These are phyloP conservation scores for Handroanthus guayacan DNA, from an alignment of 257 asterid species.

Conservation along the genomic window DNA sequence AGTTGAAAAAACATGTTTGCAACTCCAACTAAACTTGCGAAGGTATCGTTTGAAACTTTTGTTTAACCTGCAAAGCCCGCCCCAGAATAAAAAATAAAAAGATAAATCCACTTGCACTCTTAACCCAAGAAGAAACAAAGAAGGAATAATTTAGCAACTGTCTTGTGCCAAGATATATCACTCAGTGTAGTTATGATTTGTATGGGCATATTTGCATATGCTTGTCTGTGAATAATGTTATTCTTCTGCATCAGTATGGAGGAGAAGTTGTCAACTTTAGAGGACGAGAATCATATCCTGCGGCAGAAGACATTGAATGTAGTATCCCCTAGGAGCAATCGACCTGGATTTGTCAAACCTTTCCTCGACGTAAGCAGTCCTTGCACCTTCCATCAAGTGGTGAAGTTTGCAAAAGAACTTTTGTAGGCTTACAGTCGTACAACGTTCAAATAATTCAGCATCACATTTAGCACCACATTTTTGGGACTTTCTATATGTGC, in stretches of 20 bases:
- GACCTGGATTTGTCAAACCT: constrained; percentile 71
- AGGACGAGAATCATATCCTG: constrained; percentile 81
- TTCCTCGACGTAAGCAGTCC: constrained; percentile 71
- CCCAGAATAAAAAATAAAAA: not conserved
- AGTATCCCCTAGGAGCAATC: constrained; percentile 76
- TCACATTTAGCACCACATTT: not conserved
- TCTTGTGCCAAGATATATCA: not conserved
- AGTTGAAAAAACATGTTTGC: constrained; percentile 74
- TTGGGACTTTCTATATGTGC: constrained; percentile 3
- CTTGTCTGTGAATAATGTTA: constrained; percentile 30
- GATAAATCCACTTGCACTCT: not conserved
- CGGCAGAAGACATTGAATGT: constrained; percentile 77
- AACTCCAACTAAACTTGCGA: constrained; percentile 66
- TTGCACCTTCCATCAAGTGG: constrained; percentile 26
- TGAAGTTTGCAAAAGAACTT: constrained; percentile 23
- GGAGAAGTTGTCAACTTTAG: constrained; percentile 74
- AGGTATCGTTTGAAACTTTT: constrained; percentile 55
- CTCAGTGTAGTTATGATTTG: constrained; percentile 23
- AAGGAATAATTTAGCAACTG: constrained; percentile 17
- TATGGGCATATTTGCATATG: constrained; percentile 26
- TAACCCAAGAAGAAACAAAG: not conserved
- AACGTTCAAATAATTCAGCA: constrained; percentile 18
- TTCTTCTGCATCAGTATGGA: constrained; percentile 70
- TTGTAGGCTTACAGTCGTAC: constrained; percentile 14
- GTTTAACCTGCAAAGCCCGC: constrained; percentile 8